Percentiles rank a stretch among this genome's conserved stretches.
Conservation (phyloP, 2,329 filamentous ascomycete species). For the Ophiostoma angusticollis region DNA sequence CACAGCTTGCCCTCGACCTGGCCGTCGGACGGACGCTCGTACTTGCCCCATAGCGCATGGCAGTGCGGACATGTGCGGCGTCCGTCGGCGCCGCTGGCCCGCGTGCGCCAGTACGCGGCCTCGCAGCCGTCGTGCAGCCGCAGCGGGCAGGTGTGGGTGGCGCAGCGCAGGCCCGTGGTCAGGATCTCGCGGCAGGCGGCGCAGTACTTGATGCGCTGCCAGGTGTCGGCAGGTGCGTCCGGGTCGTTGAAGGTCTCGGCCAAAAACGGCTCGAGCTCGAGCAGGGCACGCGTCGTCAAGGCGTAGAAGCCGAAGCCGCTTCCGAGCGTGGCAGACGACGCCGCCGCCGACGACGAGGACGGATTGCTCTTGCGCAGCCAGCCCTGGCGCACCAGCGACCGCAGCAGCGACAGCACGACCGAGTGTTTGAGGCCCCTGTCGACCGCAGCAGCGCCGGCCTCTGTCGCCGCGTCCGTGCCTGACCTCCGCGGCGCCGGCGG, state of each 20-base stretch:
- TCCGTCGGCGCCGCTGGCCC: constrained; percentile 24
- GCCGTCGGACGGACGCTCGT: constrained; percentile 3
- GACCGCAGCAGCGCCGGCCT: neutral
- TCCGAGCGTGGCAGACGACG: too few species aligned
- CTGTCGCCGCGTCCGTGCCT: neutral
- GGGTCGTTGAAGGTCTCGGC: constrained; percentile 78
- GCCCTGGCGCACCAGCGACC: constrained; percentile 58
- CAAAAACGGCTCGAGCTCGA: constrained; percentile 78
- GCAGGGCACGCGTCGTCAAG: constrained; percentile 61
- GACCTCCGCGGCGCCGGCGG: constrained; percentile 20
- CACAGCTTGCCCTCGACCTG: constrained; percentile 17
- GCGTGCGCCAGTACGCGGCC: constrained; percentile 56
- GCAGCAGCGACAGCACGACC: constrained; percentile 63
- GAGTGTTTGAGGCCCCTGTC: constrained; percentile 56
- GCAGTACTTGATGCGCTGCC: constrained; percentile 73
- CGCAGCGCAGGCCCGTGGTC: constrained; percentile 70
- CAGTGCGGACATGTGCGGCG: constrained; percentile 55
- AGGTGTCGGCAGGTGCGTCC: constrained; percentile 44
- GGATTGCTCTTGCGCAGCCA: constrained; percentile 69
- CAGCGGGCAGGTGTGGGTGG: constrained; percentile 50
- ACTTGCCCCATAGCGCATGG: constrained; percentile 32
- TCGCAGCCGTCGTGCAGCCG: constrained; percentile 69
- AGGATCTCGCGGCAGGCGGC: constrained; percentile 82
- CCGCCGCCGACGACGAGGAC: too few species aligned
- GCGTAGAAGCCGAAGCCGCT: constrained; percentile 72